phyloP scores from a whole-genome alignment of 1,284 basidiomycete species.

The Austroboletus niveus region DNA sequence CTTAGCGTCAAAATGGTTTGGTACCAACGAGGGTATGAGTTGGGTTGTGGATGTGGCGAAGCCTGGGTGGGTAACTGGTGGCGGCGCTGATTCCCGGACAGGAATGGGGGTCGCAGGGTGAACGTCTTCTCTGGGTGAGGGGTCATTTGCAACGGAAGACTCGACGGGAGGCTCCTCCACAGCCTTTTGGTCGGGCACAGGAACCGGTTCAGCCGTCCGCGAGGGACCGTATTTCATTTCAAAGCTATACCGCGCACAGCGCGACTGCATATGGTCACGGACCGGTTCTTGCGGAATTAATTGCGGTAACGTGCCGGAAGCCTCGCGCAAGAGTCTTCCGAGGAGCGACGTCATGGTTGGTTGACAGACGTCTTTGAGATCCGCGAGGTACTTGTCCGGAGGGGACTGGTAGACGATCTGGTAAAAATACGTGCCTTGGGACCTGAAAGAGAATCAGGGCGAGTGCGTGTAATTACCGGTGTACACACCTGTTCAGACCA shows the following conservation, averaged over 20 bases:
- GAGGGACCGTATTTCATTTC: slow-evolving; percentile 26
- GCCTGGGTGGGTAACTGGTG: not conserved
- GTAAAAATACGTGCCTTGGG: slow-evolving; percentile 2
- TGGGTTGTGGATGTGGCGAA: not conserved
- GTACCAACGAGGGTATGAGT: not conserved
- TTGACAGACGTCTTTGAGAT: not conserved
- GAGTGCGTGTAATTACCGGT: not conserved
- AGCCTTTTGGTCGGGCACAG: no score
- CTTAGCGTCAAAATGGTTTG: not conserved
- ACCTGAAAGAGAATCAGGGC: not conserved
- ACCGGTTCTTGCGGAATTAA: not conserved
- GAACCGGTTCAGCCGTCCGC: no score
- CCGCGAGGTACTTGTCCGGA: slow-evolving; percentile 1
- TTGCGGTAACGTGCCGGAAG: slow-evolving; percentile 1
- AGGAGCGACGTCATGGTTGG: not conserved
- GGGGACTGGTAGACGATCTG: not conserved
- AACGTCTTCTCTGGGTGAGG: no score
- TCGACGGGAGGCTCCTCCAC: no score
- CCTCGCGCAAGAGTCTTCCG: slow-evolving; percentile 6
- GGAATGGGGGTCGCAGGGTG: no score
- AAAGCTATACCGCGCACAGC: slow-evolving; percentile 29
- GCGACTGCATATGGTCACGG: not conserved
- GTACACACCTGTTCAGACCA: slow-evolving; percentile 3
- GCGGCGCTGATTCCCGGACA: no score
- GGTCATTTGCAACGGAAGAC: no score